Evolutionary conservation across 306 rosid genomes (phyloP).

Genomic region (Trifolium pratense): DNA sequence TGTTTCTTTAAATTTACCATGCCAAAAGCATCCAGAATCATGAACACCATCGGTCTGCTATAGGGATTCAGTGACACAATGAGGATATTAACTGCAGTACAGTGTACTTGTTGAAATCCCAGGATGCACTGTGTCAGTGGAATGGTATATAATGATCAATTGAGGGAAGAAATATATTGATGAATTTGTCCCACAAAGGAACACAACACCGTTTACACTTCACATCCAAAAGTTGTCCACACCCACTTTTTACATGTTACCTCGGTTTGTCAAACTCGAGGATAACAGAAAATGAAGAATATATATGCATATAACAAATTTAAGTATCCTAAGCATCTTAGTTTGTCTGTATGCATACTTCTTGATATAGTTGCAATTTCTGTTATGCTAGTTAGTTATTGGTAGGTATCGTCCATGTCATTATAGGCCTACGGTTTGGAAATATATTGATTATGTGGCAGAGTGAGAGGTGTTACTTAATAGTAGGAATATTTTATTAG

Average conservation of each 20-base stretch:
- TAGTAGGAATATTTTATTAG: too few relatives aligned
- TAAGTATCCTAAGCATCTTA: slow-evolving; percentile 28
- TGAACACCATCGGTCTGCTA: slow-evolving; percentile 8
- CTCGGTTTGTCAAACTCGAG: slow-evolving; percentile 32
- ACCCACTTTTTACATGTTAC: slow-evolving; percentile 32
- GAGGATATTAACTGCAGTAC: not conserved
- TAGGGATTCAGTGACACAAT: slow-evolving; percentile 15
- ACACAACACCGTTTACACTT: slow-evolving; percentile 17
- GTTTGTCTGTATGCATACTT: slow-evolving; percentile 30
- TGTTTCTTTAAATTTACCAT: slow-evolving; percentile 10
- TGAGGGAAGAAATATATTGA: slow-evolving; percentile 6
- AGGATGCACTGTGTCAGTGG: not conserved
- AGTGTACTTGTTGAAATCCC: slow-evolving; percentile 19
- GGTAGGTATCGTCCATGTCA: too few relatives aligned
- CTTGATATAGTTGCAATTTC: slow-evolving; percentile 36
- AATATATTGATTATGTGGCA: too few relatives aligned
- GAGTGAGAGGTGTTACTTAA: too few relatives aligned
- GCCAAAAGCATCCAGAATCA: slow-evolving; percentile 22
- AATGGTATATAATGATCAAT: slow-evolving; percentile 4
- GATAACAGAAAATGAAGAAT: slow-evolving; percentile 13
- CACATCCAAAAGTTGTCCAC: slow-evolving; percentile 16
- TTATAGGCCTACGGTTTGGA: too few relatives aligned
- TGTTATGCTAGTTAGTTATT: slow-evolving; percentile 18
- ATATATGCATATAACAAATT: slow-evolving; percentile 22
- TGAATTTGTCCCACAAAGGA: slow-evolving; percentile 32